These are phyloP conservation scores for Penicillium thymicola DNA, from an alignment of 2,329 filamentous ascomycete genomes.

Conservation along the genomic window DNA sequence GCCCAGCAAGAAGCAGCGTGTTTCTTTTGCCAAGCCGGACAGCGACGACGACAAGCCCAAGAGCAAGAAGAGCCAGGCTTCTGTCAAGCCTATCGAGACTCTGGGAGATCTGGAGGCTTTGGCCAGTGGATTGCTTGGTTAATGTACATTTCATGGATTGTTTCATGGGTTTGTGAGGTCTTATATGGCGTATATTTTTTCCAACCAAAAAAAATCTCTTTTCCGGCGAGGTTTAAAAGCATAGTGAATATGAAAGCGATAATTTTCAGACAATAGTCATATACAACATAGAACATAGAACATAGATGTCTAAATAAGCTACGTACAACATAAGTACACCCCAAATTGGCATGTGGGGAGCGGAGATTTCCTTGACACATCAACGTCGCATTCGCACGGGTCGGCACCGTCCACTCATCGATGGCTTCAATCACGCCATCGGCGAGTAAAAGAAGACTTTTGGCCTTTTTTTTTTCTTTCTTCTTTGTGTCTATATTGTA, in stretches of 20 bases:
- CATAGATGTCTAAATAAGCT: background rate
- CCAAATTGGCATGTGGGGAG: background rate
- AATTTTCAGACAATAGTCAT: background rate
- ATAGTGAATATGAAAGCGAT: conserved; percentile 13
- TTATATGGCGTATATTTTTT: conserved; percentile 14
- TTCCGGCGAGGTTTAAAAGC: conserved; percentile 18
- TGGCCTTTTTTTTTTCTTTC: background rate
- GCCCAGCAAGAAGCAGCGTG: conserved; percentile 42
- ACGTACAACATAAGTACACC: background rate
- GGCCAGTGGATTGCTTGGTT: conserved; percentile 44
- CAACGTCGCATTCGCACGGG: background rate
- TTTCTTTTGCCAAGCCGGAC: conserved; percentile 34
- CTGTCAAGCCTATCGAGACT: conserved; percentile 39
- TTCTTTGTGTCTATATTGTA: background rate
- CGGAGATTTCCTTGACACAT: background rate
- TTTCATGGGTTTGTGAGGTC: conserved; percentile 12
- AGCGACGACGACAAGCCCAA: conserved; percentile 29
- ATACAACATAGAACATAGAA: no score
- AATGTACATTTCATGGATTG: conserved; percentile 10
- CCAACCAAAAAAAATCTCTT: background rate
- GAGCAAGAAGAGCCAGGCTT: conserved; percentile 13
- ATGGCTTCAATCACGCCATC: conserved; percentile 28
- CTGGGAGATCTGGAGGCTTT: conserved; percentile 48
- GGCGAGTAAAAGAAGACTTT: conserved; percentile 1
- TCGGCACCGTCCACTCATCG: conserved; percentile 17